A percentile compares a stretch with the other conserved stretches of the same genome.
Evolutionary conservation across 192 early-diverging fungal genomes (phyloP).

Genomic region (Coemansia sp.): DNA sequence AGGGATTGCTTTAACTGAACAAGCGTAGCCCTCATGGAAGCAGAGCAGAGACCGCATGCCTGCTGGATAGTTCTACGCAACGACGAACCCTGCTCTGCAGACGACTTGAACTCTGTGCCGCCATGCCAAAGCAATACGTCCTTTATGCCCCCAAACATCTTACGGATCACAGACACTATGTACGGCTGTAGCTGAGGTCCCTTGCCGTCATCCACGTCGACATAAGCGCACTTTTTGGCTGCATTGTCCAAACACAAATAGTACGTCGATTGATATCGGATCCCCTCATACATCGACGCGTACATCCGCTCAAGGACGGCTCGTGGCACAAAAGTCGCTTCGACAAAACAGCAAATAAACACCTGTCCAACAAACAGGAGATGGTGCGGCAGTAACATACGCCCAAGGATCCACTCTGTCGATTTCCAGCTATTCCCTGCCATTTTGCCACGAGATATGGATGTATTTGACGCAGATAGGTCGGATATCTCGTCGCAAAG

Average conservation of each 20-base stretch:
- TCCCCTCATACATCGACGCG: conserved; percentile 9
- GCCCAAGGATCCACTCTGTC: conserved; percentile 15
- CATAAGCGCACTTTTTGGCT: background rate
- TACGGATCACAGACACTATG: conserved; percentile 10
- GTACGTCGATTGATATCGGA: conserved; percentile 2
- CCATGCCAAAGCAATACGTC: background rate
- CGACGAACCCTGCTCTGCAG: background rate
- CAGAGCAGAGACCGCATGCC: conserved; percentile 14
- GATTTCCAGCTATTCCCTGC: conserved; percentile 10
- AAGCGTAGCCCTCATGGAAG: conserved; percentile 20
- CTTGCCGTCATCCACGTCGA: background rate
- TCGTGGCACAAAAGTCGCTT: conserved; percentile 2
- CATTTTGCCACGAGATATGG: background rate
- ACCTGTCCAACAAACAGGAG: conserved; percentile 28
- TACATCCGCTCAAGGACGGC: conserved; percentile 15
- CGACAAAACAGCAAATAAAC: conserved; percentile 14
- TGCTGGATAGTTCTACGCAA: background rate
- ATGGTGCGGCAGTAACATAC: conserved; percentile 34
- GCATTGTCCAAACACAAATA: conserved; percentile 25
- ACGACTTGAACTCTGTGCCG: background rate
- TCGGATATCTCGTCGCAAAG: conserved; percentile 15
- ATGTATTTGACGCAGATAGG: background rate
- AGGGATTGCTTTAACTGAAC: conserved; percentile 14
- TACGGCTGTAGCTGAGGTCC: conserved; percentile 6
- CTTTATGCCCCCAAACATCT: conserved; percentile 19